Conservation (phyloP, 352 stramenopile genomes). For the Phytophthora citrophthora region DNA sequence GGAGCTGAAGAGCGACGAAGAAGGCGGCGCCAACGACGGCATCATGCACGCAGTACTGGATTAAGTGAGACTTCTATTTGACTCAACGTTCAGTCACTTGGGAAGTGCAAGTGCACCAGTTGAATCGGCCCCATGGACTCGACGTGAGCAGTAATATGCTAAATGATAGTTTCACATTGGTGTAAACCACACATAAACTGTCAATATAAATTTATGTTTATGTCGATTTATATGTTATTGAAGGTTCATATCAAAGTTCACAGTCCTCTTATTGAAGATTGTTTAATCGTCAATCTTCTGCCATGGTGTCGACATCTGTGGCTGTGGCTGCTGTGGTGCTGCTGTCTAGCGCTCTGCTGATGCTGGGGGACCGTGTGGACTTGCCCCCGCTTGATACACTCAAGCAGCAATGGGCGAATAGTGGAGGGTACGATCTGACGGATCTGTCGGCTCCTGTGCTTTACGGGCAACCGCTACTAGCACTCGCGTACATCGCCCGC, state of each 20-base stretch:
- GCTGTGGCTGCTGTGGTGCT: conserved; percentile 49
- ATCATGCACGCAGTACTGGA: conserved; percentile 15
- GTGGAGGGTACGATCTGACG: conserved; percentile 55
- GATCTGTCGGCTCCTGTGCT: conserved; percentile 56
- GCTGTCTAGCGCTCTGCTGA: conserved; percentile 52
- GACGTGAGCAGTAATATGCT: not conserved
- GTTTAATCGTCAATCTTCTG: not conserved
- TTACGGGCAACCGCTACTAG: conserved; percentile 53
- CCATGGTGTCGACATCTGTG: conserved; percentile 45
- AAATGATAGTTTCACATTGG: not conserved
- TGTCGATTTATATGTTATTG: no score
- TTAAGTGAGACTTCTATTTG: not conserved
- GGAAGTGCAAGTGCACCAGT: conserved; percentile 1
- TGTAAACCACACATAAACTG: not conserved
- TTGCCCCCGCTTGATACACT: conserved; percentile 45
- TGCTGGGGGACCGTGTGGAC: conserved; percentile 53
- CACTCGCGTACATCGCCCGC: conserved; percentile 53
- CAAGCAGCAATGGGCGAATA: conserved; percentile 39
- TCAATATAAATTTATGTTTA: no score
- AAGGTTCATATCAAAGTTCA: not conserved
- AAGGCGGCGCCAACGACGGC: conserved; percentile 48
- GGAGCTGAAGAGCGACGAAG: conserved; percentile 44
- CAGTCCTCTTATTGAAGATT: conserved; percentile 1
- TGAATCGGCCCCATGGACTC: not conserved
- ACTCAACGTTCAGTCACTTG: not conserved